Percentiles rank a stretch among this genome's conserved stretches.
Conservation (phyloP, 495 filamentous ascomycete genomes). For the Platismatia glauca region DNA sequence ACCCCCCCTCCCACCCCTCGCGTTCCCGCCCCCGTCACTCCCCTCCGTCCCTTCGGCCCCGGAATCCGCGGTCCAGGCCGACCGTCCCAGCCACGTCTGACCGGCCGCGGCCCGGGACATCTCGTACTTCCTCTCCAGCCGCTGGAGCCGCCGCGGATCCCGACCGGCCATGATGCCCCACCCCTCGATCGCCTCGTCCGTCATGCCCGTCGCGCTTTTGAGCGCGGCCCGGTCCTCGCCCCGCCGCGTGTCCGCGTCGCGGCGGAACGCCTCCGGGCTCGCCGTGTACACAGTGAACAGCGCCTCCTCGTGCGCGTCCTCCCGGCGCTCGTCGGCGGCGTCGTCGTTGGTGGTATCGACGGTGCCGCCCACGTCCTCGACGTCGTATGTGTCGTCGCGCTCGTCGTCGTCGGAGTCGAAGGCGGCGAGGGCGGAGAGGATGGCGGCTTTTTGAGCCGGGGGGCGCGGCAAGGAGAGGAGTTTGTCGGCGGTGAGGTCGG, state of each 20-base stretch:
- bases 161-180: conserved; percentile 79
- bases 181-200: conserved; percentile 89
- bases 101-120: conserved; percentile 50
- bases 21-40: conserved; percentile 29
- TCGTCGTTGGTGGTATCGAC: conserved; percentile 49
- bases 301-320: conserved; percentile 33
- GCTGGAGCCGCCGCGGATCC: conserved; percentile 54
- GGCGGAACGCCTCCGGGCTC: conserved; percentile 53
- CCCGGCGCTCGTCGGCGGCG: conserved; percentile 29
- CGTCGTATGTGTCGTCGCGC: conserved; percentile 93
- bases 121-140: conserved; percentile 58
- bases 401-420: conserved; percentile 97
- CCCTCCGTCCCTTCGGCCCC: conserved; percentile 31
- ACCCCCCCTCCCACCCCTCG: conserved; percentile 42
- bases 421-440: conserved; percentile 79
- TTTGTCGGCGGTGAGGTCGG: conserved; percentile 53
- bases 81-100: conserved; percentile 40
- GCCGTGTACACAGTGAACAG: conserved; percentile 62
- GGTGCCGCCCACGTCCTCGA: conserved; percentile 80
- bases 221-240: conserved; percentile 51
- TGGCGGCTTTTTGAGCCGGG: conserved; percentile 70
- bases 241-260: conserved; percentile 59
- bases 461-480: conserved; percentile 45
- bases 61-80: conserved; percentile 34
- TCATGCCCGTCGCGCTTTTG: conserved; percentile 73